Percentiles rank a stretch among this genome's conserved stretches.
Evolutionary conservation across 257 asterid species (phyloP).

Genomic region (Thymus mandschuricus): DNA sequence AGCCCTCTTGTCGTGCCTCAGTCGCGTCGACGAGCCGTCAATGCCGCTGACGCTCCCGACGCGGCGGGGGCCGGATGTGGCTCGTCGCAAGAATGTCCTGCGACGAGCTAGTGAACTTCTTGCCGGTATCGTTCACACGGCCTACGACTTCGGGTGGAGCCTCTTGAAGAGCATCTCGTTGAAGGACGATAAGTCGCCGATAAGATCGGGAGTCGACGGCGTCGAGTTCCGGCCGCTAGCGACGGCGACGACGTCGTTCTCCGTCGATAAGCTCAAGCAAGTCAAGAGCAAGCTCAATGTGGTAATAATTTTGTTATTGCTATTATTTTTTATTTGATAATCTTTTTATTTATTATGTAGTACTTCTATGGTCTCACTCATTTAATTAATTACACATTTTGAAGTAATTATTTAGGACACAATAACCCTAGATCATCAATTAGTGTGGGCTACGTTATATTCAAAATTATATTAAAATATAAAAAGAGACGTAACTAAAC

Average conservation of each 20-base stretch:
- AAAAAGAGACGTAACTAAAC: too few species aligned
- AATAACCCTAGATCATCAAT: too few species aligned
- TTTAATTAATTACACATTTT: too few species aligned
- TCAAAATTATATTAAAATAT: too few species aligned
- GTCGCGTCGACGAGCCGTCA: constrained; percentile 46
- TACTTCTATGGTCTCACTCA: too few species aligned
- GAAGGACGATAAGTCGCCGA: constrained; percentile 49
- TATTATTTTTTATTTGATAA: too few species aligned
- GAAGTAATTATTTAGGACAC: too few species aligned
- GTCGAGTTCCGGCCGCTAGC: constrained; percentile 41
- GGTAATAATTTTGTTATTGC: constrained; percentile 36
- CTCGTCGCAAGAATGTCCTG: background rate
- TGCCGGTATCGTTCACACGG: constrained; percentile 33
- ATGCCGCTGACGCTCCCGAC: constrained; percentile 48
- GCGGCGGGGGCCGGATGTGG: background rate
- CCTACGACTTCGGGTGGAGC: constrained; percentile 44
- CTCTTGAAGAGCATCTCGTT: constrained; percentile 41
- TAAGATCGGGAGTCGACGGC: constrained; percentile 45
- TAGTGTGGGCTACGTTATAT: too few species aligned
- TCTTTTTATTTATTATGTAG: too few species aligned
- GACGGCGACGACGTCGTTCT: constrained; percentile 38
- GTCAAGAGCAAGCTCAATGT: constrained; percentile 51
- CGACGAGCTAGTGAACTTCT: constrained; percentile 30
- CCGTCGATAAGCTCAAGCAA: constrained; percentile 42
- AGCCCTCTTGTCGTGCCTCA: constrained; percentile 58